Percentiles rank a stretch among this genome's conserved stretches.
Evolutionary conservation across 495 filamentous ascomycete species (phyloP).

Genomic region (Margaritispora aquatica): DNA sequence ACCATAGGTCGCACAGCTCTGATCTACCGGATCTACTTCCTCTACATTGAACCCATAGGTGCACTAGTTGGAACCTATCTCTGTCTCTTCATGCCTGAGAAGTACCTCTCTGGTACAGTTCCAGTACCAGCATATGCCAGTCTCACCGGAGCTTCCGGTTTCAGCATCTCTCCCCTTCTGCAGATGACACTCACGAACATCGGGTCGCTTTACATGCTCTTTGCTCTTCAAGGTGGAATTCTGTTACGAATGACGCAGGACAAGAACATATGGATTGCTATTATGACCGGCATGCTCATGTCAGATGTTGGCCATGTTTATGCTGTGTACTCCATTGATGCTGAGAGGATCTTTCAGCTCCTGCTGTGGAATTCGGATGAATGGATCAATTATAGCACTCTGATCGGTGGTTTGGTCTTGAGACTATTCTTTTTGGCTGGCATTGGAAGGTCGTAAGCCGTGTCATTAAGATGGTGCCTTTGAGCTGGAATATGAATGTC

Average conservation of each 20-base stretch:
- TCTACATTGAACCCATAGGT: slow-evolving; percentile 18
- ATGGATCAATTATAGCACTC: slow-evolving; percentile 22
- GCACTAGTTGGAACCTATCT: slow-evolving; percentile 15
- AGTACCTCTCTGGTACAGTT: slow-evolving; percentile 4
- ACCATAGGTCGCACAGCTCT: slow-evolving; percentile 5
- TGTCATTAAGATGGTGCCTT: no score
- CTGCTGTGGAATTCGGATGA: slow-evolving; percentile 16
- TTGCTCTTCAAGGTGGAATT: slow-evolving; percentile 15
- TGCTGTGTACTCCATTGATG: slow-evolving; percentile 13
- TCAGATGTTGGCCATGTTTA: slow-evolving; percentile 20
- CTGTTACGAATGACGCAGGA: slow-evolving; percentile 14
- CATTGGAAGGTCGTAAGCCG: slow-evolving; percentile 20
- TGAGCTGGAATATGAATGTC: no score
- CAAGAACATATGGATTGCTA: slow-evolving; percentile 12
- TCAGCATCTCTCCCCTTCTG: slow-evolving; percentile 7
- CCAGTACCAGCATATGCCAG: neutral
- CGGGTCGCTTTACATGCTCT: slow-evolving; percentile 14
- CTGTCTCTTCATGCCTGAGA: slow-evolving; percentile 4
- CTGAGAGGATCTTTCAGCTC: neutral
- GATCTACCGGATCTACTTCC: slow-evolving; percentile 17
- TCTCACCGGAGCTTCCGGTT: neutral
- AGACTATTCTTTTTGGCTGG: slow-evolving; percentile 13
- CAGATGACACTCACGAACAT: slow-evolving; percentile 17
- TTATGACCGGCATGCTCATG: slow-evolving; percentile 3
- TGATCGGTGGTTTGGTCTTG: slow-evolving; percentile 2